Evolutionary conservation across 1,284 basidiomycete species (phyloP).

Genomic region (Ganoderma sp.): DNA sequence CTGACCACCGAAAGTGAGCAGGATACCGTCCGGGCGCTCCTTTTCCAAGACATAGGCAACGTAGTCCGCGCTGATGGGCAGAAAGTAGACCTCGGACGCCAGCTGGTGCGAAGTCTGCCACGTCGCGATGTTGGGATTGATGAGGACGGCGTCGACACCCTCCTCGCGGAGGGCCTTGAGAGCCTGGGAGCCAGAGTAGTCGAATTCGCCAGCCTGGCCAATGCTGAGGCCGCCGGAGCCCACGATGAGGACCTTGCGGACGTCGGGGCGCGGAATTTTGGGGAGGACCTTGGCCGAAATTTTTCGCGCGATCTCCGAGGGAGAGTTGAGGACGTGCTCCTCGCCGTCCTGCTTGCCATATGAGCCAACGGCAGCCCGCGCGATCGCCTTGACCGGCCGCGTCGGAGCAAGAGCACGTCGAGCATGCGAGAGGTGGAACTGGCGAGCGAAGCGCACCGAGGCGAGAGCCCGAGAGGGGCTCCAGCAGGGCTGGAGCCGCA

Average conservation of each 20-base stretch:
- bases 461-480: conserved; percentile 35
- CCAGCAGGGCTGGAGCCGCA: conserved; percentile 36
- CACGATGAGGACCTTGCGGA: conserved; percentile 95
- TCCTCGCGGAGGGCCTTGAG: conserved; percentile 98
- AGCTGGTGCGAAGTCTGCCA: conserved; percentile 98
- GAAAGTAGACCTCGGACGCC: conserved; percentile 96
- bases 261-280: conserved; percentile 84
- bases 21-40: conserved; percentile 96
- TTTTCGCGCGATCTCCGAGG: conserved; percentile 89
- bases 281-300: conserved; percentile 92
- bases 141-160: conserved; percentile 93
- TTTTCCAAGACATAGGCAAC: conserved; percentile 99
- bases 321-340: conserved; percentile 82
- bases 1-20: conserved; percentile 98
- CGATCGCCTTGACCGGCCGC: conserved; percentile 45
- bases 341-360: conserved; percentile 61
- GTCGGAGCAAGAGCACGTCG: conserved; percentile 45
- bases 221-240: conserved; percentile 97
- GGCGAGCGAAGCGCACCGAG: conserved; percentile 32
- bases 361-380: conserved; percentile 40
- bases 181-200: conserved; percentile 98
- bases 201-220: conserved; percentile 99
- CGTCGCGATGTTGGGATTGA: conserved; percentile 98
- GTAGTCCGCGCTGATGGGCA: conserved; percentile 97
- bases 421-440: conserved; percentile 43